Base-by-base conservation (phyloP, 208 protist species). In the Wallacemonas sp. region DNA sequence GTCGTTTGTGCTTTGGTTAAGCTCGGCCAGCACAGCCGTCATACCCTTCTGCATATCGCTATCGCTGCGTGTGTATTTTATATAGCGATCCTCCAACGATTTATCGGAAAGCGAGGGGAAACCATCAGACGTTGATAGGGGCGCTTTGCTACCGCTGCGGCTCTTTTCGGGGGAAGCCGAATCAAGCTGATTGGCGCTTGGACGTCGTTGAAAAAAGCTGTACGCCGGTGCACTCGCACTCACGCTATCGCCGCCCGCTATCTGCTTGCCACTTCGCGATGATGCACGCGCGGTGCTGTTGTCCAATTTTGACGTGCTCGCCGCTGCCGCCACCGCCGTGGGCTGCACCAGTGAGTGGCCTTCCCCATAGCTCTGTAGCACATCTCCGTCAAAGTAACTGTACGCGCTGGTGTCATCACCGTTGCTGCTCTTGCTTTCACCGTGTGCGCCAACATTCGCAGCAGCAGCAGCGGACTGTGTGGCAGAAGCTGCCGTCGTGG, bases 1-100 rank as follows among this genome's bases (percentile, higher is more conserved):
- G 60, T 94, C 75, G 36, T 88, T 76, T 24, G 79, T 85, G 61
- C 77, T 80, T 38, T 66, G 55, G 28, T 75, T 72, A 51, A 94
- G 53, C 39, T 91, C 88, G 26, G 59, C 65, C 45, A 94, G 68
- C 27, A 91, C 61, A 1, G 59, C 49, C 31, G 71, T 72, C 24
- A 86, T 71, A 6, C 76, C 82, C 1, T 68, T 64, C 53, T 81
- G 70, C 9, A 81, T 65, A 26, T 55, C 70, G 41, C 59, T 72
- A 19, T 76, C 72, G 6, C 49, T 78, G 26, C 8, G 21, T 31
- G 36, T 27, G 26, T 53, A 60, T 31, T 27, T 30, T 5, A 0
- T 30, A 38, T 77, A 77, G 19, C 64, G 62, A 17, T 31, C 46
- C 30, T 47, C 36, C 3, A 61, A 49, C 4, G 44, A 8, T 34